These are phyloP conservation scores for Phytophthora europaea DNA, from an alignment of 352 stramenopile genomes.

Conservation along the genomic window DNA sequence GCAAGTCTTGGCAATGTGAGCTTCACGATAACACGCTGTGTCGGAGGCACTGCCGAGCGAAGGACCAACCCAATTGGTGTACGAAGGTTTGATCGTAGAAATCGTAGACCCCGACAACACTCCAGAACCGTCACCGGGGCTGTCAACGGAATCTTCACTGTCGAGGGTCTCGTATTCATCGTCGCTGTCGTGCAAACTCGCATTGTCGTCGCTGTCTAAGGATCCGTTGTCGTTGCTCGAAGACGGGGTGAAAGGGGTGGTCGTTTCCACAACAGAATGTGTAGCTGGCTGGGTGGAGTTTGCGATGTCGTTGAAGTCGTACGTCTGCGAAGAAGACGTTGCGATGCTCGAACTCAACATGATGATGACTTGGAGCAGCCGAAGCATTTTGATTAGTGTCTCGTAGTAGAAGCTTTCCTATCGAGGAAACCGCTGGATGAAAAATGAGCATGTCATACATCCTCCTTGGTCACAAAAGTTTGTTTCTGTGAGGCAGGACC, in stretches of 20 bases:
- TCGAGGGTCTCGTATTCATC: conserved; percentile 2
- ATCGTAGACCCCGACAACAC: background rate
- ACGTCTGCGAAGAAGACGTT: conserved; percentile 15
- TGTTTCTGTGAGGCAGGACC: background rate
- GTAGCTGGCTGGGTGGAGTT: background rate
- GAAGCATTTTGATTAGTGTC: conserved; percentile 8
- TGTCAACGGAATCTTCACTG: conserved; percentile 11
- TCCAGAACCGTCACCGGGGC: conserved; percentile 1
- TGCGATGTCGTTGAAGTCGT: conserved; percentile 5
- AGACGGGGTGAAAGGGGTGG: background rate
- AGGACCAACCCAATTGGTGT: conserved; percentile 41
- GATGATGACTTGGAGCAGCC: conserved; percentile 5
- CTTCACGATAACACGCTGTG: conserved; percentile 47
- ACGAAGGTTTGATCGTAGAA: conserved; percentile 24
- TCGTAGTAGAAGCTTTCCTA: background rate
- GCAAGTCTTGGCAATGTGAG: conserved; percentile 38
- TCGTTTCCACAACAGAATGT: background rate
- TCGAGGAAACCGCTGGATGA: background rate
- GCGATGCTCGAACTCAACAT: conserved; percentile 9
- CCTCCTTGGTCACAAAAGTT: conserved; percentile 7
- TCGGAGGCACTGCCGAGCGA: conserved; percentile 22
- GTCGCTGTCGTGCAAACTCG: background rate
- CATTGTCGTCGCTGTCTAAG: conserved; percentile 11
- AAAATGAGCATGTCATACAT: conserved; percentile 3
- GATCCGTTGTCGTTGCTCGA: conserved; percentile 2